phyloP scores from a whole-genome alignment of 108 stramenopile species.

The Nannochloropsis granulata region DNA sequence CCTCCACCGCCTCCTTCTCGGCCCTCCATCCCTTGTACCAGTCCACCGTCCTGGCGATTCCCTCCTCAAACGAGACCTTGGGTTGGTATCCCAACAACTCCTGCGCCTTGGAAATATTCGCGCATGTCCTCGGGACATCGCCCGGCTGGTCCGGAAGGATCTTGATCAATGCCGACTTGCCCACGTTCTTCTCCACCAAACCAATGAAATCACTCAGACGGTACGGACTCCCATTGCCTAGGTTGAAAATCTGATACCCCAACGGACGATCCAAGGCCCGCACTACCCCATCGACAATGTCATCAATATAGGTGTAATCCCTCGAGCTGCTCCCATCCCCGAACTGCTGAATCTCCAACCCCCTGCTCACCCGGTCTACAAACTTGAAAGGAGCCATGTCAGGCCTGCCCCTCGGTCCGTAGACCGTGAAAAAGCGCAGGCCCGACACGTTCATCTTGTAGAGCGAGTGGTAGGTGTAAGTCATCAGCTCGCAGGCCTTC shows the following conservation, averaged over 20 bases:
- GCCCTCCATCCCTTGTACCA: conserved; percentile 56
- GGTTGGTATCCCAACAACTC: conserved; percentile 75
- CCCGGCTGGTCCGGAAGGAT: conserved; percentile 90
- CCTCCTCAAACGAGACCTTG: conserved; percentile 74
- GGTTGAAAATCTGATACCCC: conserved; percentile 84
- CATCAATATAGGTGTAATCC: conserved; percentile 82
- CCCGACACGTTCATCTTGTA: conserved; percentile 74
- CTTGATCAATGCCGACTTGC: conserved; percentile 66
- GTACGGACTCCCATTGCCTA: conserved; percentile 81
- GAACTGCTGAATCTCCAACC: conserved; percentile 83
- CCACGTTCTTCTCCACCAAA: conserved; percentile 69
- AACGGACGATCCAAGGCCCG: conserved; percentile 77
- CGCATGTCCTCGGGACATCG: conserved; percentile 95
- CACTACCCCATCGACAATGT: conserved; percentile 79
- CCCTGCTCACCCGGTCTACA: conserved; percentile 76
- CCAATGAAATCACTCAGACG: conserved; percentile 76
- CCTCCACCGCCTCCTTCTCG: not conserved
- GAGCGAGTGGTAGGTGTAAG: conserved; percentile 90
- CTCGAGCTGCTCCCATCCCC: conserved; percentile 70
- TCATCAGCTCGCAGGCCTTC: conserved; percentile 78
- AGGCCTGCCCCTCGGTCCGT: conserved; percentile 82
- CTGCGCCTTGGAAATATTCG: conserved; percentile 75
- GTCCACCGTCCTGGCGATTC: conserved; percentile 69
- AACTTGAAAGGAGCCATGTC: conserved; percentile 98
- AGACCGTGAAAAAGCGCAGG: conserved; percentile 92